A percentile compares a stretch with the other conserved stretches of the same genome.
Evolutionary conservation across 148 eudicot species (phyloP).

Genomic region (Suaeda aralocaspica): DNA sequence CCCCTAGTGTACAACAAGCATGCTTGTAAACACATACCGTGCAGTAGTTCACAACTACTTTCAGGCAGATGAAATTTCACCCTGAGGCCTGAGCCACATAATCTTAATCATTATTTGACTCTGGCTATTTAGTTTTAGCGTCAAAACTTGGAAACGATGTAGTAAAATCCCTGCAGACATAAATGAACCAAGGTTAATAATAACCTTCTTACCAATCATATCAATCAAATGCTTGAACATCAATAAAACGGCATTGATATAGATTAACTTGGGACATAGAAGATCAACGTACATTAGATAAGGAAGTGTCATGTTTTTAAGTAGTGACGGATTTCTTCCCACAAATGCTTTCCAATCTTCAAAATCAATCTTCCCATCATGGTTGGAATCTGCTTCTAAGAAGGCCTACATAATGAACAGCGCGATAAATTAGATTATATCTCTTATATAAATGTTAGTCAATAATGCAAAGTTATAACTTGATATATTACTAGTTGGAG

Average conservation of each 20-base stretch:
- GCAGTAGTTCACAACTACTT: too few species aligned
- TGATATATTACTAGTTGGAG: conserved; percentile 9
- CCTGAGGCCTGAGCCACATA: too few species aligned
- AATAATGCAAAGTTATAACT: neutral
- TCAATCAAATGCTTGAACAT: too few species aligned
- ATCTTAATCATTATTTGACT: too few species aligned
- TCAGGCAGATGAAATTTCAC: too few species aligned
- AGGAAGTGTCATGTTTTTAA: conserved; percentile 38
- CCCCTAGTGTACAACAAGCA: too few species aligned
- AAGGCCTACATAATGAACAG: conserved; percentile 21
- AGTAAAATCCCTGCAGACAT: conserved; percentile 12
- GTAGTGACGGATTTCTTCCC: conserved; percentile 20
- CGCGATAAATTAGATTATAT: neutral
- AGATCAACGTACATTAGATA: conserved; percentile 30
- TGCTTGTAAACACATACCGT: too few species aligned
- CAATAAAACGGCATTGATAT: too few species aligned
- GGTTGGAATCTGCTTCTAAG: conserved; percentile 22
- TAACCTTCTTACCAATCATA: too few species aligned
- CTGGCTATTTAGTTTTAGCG: neutral
- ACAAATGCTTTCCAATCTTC: conserved; percentile 39
- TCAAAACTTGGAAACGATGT: conserved; percentile 16
- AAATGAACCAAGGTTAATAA: neutral
- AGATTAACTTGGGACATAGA: too few species aligned
- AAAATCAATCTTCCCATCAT: conserved; percentile 29
- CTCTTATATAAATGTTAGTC: neutral